A percentile compares a stretch with the other conserved stretches of the same genome.
These are phyloP conservation scores for Talaromyces trachyspermus DNA, from an alignment of 495 filamentous ascomycete species.

Conservation along the genomic window DNA sequence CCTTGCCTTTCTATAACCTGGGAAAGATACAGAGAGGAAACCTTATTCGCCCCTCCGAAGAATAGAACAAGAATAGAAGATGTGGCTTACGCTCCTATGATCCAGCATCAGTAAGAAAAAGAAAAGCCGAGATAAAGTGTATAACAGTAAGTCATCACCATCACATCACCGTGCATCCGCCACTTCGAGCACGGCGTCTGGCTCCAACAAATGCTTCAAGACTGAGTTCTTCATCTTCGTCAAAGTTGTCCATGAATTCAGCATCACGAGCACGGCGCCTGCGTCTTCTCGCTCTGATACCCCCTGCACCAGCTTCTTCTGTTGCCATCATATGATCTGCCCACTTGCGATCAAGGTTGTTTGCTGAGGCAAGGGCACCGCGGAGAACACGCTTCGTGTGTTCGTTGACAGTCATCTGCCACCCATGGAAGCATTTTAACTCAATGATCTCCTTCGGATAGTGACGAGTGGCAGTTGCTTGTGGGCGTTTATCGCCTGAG, in stretches of 20 bases:
- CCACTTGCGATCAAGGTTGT: constrained; percentile 80
- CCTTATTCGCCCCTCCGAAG: too few species aligned
- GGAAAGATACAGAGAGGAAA: too few species aligned
- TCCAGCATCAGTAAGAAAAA: too few species aligned
- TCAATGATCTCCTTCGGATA: constrained; percentile 70
- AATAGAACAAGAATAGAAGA: too few species aligned
- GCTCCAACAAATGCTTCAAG: constrained; percentile 18
- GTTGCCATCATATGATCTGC: constrained; percentile 87
- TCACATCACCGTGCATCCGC: constrained; percentile 51
- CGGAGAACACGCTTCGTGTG: constrained; percentile 76
- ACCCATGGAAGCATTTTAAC: constrained; percentile 90
- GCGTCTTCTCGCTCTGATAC: constrained; percentile 56
- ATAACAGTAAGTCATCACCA: too few species aligned
- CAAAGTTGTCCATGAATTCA: constrained; percentile 58
- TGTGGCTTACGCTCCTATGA: too few species aligned
- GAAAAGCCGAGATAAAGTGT: too few species aligned
- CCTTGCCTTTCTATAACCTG: too few species aligned
- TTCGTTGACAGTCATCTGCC: constrained; percentile 90
- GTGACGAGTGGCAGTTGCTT: constrained; percentile 24
- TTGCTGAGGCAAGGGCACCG: constrained; percentile 64
- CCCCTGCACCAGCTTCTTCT: constrained; percentile 72
- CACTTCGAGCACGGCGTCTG: constrained; percentile 48
- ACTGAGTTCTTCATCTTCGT: constrained; percentile 59
- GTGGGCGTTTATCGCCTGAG: constrained; percentile 20
- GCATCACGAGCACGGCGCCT: constrained; percentile 72